A percentile compares a stretch with the other conserved stretches of the same genome.
These are phyloP conservation scores for Neophaeococcomyces aloes DNA, from an alignment of 2,329 filamentous ascomycete genomes.

Conservation along the genomic window DNA sequence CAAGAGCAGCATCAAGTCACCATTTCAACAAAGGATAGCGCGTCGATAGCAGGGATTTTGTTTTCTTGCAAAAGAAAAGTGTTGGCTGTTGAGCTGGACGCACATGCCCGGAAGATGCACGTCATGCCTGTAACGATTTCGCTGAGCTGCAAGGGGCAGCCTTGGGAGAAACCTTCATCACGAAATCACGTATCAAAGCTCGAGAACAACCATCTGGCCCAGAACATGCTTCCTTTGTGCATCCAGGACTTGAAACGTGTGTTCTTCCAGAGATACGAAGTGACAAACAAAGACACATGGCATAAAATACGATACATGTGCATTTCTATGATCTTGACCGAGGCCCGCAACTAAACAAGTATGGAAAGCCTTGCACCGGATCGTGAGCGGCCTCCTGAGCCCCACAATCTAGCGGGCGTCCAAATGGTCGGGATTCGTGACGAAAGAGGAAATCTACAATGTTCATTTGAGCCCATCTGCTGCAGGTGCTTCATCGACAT, in stretches of 20 bases:
- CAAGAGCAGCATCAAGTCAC: slow-evolving; percentile 2
- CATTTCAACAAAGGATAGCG: background rate
- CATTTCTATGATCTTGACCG: background rate
- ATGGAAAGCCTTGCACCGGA: background rate
- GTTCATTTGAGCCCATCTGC: too few species aligned
- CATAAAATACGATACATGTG: background rate
- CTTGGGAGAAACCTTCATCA: background rate
- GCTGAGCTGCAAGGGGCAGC: slow-evolving; percentile 3
- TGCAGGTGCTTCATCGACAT: too few species aligned
- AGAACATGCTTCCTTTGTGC: too few species aligned
- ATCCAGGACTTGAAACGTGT: too few species aligned
- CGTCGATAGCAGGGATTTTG: background rate
- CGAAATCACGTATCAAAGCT: too few species aligned
- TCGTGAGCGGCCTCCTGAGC: background rate
- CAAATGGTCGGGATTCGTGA: too few species aligned
- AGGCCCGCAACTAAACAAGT: background rate
- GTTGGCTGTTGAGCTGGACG: slow-evolving; percentile 14
- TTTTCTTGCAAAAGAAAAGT: slow-evolving; percentile 11
- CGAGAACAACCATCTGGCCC: background rate
- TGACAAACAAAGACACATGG: background rate
- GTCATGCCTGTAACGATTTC: background rate
- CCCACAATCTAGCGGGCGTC: too few species aligned
- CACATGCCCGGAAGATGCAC: background rate
- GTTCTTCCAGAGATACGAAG: background rate
- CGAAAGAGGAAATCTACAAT: too few species aligned